These are phyloP conservation scores for Saturnispora halmiae DNA, from an alignment of 805 yeast species.

Conservation along the genomic window DNA sequence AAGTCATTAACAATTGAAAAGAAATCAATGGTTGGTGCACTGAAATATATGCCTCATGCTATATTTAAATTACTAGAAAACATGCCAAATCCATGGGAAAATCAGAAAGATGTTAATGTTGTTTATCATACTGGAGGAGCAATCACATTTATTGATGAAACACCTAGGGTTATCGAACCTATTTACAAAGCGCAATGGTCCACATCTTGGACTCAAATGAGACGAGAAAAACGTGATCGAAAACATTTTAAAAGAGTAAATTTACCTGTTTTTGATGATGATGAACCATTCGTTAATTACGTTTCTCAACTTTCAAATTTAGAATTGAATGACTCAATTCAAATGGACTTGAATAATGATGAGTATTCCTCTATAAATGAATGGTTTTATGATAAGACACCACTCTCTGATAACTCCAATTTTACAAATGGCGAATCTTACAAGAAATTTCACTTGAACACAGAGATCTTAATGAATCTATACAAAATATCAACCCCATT, in stretches of 20 bases:
- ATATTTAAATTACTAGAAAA: slow-evolving; percentile 79
- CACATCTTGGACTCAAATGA: slow-evolving; percentile 83
- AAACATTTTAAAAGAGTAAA: slow-evolving; percentile 83
- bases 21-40: slow-evolving; percentile 78
- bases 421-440: slow-evolving; percentile 73
- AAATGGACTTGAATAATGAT: slow-evolving; percentile 50
- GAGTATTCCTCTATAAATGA: slow-evolving; percentile 55
- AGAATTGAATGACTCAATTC: slow-evolving; percentile 66
- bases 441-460: slow-evolving; percentile 55
- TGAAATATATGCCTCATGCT: slow-evolving; percentile 95
- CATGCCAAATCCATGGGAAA: slow-evolving; percentile 99
- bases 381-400: slow-evolving; percentile 77
- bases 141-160: slow-evolving; percentile 87
- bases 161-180: slow-evolving; percentile 87
- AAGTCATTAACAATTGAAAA: slow-evolving; percentile 75
- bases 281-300: slow-evolving; percentile 86
- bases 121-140: slow-evolving; percentile 90
- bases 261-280: slow-evolving; percentile 96
- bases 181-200: slow-evolving; percentile 95
- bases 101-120: slow-evolving; percentile 73
- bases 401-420: slow-evolving; percentile 48
- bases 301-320: slow-evolving; percentile 66
- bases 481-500: slow-evolving; percentile 66
- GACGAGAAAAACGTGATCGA: slow-evolving; percentile 87
- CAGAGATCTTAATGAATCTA: slow-evolving; percentile 54